phyloP scores from a whole-genome alignment of 441 rosid genomes.

The Jatropha podagrica region DNA sequence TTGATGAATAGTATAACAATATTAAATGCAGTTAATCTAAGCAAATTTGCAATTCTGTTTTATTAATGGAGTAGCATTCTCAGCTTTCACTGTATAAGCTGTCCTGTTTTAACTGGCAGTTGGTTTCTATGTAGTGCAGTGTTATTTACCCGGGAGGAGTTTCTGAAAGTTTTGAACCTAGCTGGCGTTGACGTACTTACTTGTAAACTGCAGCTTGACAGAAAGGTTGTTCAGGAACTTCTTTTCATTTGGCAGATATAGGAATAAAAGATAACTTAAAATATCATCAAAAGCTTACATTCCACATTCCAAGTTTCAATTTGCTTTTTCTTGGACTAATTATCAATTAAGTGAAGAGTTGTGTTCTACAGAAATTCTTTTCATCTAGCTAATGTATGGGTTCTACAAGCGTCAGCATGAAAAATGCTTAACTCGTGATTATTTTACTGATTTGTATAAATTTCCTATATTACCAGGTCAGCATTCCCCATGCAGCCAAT shows the following conservation, averaged over 20 bases:
- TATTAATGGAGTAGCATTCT: background rate
- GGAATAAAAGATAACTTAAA: background rate
- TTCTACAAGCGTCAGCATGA: background rate
- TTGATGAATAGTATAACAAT: background rate
- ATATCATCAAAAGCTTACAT: too few relatives aligned
- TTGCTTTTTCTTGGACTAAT: background rate
- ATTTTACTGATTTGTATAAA: background rate
- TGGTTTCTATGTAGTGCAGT: constrained; percentile 51
- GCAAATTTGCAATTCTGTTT: background rate
- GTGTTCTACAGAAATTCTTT: background rate
- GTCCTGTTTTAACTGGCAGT: constrained; percentile 31
- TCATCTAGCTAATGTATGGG: background rate
- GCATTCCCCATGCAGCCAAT: constrained; percentile 47
- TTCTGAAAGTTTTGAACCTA: constrained; percentile 56
- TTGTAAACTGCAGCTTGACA: constrained; percentile 48
- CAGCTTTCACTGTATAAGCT: background rate
- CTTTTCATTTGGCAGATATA: background rate
- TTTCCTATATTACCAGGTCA: constrained; percentile 33
- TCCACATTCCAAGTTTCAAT: background rate
- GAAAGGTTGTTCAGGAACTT: constrained; percentile 36
- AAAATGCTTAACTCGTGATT: background rate
- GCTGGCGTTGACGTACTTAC: constrained; percentile 43
- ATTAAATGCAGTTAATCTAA: background rate
- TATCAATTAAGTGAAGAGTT: background rate
- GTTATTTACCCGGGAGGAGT: constrained; percentile 52